phyloP scores from a whole-genome alignment of 352 stramenopile species.

The Globisporangium splendens region DNA sequence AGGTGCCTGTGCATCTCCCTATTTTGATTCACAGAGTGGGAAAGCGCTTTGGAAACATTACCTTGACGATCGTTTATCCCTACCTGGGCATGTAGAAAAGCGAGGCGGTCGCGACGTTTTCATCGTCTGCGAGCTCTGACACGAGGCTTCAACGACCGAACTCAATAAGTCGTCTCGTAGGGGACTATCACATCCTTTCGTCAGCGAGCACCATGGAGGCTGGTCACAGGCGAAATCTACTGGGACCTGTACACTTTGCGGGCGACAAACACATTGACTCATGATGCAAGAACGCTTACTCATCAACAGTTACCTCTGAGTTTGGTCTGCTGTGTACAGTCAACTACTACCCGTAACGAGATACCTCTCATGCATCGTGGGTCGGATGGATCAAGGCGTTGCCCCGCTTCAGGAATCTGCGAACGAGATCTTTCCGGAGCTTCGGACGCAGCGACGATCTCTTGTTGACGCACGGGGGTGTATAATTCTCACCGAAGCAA shows the following conservation, averaged over 20 bases:
- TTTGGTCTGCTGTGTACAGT: no score
- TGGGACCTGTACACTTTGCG: not conserved
- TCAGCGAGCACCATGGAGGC: not conserved
- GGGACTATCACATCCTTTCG: not conserved
- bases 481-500: slow-evolving; percentile 55
- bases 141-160: not conserved
- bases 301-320: no score
- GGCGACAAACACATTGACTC: not conserved
- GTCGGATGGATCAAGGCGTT: slow-evolving; percentile 45
- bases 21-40: not conserved
- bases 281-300: not conserved
- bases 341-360: no score
- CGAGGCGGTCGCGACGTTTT: not conserved
- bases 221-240: not conserved
- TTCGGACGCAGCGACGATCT: slow-evolving; percentile 17
- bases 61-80: not conserved
- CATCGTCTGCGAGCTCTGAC: not conserved
- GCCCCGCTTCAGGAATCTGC: slow-evolving; percentile 28
- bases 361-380: slow-evolving; percentile 17
- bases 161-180: slow-evolving; percentile 3
- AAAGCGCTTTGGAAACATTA: not conserved
- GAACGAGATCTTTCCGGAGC: slow-evolving; percentile 23
- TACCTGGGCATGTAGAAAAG: not conserved
- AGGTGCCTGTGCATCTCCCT: slow-evolving; percentile 22
- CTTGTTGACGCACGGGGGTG: slow-evolving; percentile 40